Percentiles rank a stretch among this genome's conserved stretches.
Evolutionary conservation across 2,329 filamentous ascomycete species (phyloP).

Genomic region (Aspergillus luchuensis): DNA sequence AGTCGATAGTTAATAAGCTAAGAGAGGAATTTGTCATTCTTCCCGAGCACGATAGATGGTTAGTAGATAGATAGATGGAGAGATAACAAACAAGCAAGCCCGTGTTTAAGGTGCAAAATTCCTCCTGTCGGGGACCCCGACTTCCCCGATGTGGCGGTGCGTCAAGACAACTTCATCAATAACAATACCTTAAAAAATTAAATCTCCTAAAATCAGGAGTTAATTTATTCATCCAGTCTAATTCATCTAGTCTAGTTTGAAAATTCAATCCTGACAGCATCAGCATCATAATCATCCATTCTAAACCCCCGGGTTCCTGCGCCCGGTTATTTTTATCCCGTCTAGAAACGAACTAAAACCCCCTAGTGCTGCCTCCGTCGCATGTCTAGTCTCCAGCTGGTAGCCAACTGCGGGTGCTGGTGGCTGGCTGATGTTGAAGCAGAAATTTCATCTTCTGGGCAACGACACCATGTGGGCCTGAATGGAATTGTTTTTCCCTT

Average conservation of each 20-base stretch:
- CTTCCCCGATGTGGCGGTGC: background rate
- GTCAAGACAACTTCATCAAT: background rate
- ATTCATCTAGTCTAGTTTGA: too few species aligned
- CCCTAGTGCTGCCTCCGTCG: background rate
- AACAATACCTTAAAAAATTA: background rate
- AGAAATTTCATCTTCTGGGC: background rate
- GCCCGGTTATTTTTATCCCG: background rate
- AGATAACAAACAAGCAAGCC: background rate
- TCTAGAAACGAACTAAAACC: background rate
- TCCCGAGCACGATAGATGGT: background rate
- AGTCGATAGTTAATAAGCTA: background rate
- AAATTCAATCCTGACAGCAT: too few species aligned
- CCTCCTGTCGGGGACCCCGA: background rate
- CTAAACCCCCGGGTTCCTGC: background rate
- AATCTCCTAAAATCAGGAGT: too few species aligned
- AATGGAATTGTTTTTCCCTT: background rate
- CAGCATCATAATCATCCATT: too few species aligned
- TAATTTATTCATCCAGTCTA: too few species aligned
- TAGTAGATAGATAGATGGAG: too few species aligned
- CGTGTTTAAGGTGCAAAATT: background rate
- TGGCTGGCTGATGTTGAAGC: background rate
- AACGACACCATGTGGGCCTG: conserved; percentile 1
- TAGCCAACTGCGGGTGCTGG: background rate
- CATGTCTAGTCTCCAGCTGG: too few species aligned
- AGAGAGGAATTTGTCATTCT: background rate